Conservation (phyloP, 345 rosid species). For the Trapa incisa region DNA sequence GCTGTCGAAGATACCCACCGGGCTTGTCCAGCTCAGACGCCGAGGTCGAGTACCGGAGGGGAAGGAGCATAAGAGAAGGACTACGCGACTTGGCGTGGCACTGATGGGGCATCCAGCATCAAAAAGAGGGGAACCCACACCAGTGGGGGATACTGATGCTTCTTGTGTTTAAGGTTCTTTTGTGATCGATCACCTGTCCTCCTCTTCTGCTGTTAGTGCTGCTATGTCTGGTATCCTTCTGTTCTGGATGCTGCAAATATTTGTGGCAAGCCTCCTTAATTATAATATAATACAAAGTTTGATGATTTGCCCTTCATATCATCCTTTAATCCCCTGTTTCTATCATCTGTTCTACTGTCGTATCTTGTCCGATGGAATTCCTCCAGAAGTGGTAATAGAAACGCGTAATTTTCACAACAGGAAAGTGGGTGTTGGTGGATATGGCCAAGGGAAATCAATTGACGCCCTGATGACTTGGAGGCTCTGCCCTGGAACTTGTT, state of each 20-base stretch:
- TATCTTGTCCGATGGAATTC: no score
- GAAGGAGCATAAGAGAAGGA: constrained; percentile 82
- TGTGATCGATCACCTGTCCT: background rate
- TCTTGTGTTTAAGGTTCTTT: background rate
- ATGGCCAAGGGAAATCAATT: no score
- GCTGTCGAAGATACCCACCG: constrained; percentile 46
- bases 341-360: no score
- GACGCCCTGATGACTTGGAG: no score
- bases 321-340: no score
- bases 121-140: background rate
- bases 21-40: constrained; percentile 88
- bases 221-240: background rate
- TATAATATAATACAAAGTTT: background rate
- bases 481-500: no score
- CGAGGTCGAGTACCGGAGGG: constrained; percentile 87
- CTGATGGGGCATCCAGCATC: background rate
- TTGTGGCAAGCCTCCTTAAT: background rate
- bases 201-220: background rate
- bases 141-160: background rate
- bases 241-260: background rate
- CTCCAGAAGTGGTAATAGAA: no score
- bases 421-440: no score
- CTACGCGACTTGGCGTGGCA: constrained; percentile 45
- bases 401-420: no score
- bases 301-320: background rate